phyloP scores from a whole-genome alignment of 305 asterid genomes.

The Withania somnifera region DNA sequence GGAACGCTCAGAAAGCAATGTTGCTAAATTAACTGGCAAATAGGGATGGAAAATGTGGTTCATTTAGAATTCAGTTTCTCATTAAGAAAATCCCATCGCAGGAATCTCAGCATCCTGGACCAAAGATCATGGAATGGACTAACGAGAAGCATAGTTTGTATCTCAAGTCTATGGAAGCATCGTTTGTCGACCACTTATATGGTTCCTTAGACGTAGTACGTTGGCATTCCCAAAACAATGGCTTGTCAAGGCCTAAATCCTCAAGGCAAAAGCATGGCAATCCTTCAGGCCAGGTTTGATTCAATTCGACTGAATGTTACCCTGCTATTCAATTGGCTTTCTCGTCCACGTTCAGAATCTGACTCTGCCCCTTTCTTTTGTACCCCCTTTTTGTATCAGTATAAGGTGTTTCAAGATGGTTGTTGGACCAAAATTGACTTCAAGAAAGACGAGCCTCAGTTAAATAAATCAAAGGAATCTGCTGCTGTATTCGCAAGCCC shows the following conservation, averaged over 20 bases:
- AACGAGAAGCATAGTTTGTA: constrained; percentile 54
- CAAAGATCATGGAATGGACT: constrained; percentile 40
- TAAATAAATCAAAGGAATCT: constrained; percentile 20
- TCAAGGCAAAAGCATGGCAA: constrained; percentile 21
- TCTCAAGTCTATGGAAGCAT: constrained; percentile 62
- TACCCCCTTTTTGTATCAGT: constrained; percentile 18
- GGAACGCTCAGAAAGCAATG: background rate
- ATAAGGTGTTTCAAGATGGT: constrained; percentile 57
- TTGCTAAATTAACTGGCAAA: background rate
- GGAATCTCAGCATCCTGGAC: constrained; percentile 24
- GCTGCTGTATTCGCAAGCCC: constrained; percentile 28
- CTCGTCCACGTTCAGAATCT: background rate
- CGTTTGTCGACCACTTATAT: constrained; percentile 51
- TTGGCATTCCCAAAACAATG: constrained; percentile 18
- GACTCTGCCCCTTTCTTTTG: background rate
- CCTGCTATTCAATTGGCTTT: background rate
- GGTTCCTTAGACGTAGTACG: constrained; percentile 30
- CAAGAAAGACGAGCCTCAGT: constrained; percentile 20
- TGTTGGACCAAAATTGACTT: constrained; percentile 40
- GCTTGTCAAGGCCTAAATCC: constrained; percentile 14
- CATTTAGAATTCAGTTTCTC: background rate
- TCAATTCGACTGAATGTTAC: background rate
- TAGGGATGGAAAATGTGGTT: background rate
- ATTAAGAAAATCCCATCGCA: constrained; percentile 2
- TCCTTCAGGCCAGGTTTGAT: constrained; percentile 47